A percentile compares a stretch with the other conserved stretches of the same genome.
These are phyloP conservation scores for Drosera capensis DNA, from an alignment of 148 eudicot genomes.

Conservation along the genomic window DNA sequence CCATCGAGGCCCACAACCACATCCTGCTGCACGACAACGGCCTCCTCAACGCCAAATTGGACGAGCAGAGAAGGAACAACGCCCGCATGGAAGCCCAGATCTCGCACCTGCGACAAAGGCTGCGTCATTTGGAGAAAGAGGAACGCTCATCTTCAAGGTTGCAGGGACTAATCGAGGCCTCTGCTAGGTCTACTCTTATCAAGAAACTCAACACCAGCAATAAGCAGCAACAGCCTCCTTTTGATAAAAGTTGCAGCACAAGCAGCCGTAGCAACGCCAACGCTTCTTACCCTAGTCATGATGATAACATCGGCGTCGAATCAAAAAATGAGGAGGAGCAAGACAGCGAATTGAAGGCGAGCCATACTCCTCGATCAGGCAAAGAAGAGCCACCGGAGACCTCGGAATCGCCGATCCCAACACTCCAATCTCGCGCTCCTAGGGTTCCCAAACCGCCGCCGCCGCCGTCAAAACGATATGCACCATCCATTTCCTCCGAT, in stretches of 20 bases:
- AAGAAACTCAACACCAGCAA: slow-evolving; percentile 22
- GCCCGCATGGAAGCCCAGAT: slow-evolving; percentile 23
- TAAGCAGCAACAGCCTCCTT: slow-evolving; percentile 4
- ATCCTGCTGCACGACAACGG: slow-evolving; percentile 36
- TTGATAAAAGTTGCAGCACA: neutral
- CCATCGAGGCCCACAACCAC: slow-evolving; percentile 41
- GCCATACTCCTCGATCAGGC: slow-evolving; percentile 8
- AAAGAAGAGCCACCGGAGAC: slow-evolving; percentile 32
- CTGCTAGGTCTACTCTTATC: slow-evolving; percentile 25
- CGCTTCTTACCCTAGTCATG: no score
- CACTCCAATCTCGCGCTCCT: slow-evolving; percentile 39
- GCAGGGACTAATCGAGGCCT: slow-evolving; percentile 34
- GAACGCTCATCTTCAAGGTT: no score
- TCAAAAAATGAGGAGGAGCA: slow-evolving; percentile 12
- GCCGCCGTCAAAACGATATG: no score
- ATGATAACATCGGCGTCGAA: no score
- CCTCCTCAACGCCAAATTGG: slow-evolving; percentile 17
- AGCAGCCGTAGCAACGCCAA: slow-evolving; percentile 2
- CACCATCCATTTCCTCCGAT: no score
- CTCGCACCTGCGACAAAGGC: slow-evolving; percentile 13
- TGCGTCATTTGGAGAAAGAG: slow-evolving; percentile 14
- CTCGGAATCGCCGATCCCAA: slow-evolving; percentile 17
- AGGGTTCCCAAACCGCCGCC: slow-evolving; percentile 92
- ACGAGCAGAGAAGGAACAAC: slow-evolving; percentile 22
- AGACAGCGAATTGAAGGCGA: slow-evolving; percentile 13